A percentile compares a stretch with the other conserved stretches of the same genome.
Evolutionary conservation across 164 flowering plant genomes (phyloP).

Genomic region (Chimonanthus salicifolius): DNA sequence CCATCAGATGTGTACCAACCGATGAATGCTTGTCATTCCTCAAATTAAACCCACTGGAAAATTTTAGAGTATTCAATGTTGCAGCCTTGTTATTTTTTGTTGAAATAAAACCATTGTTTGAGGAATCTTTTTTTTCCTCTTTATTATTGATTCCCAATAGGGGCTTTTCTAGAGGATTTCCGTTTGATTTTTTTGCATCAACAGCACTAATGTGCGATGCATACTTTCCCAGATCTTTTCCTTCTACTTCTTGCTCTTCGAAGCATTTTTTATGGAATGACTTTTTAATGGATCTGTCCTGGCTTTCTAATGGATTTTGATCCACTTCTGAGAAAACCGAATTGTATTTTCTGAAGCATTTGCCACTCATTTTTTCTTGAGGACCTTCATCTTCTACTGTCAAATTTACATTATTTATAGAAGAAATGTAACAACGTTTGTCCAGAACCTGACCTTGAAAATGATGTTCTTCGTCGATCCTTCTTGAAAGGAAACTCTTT

Average conservation of each 20-base stretch:
- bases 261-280: background rate
- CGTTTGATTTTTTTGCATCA: background rate
- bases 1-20: background rate
- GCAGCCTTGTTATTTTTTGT: slow-evolving; percentile 26
- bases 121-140: slow-evolving; percentile 11
- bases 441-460: slow-evolving; percentile 2
- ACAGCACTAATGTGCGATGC: background rate
- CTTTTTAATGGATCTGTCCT: slow-evolving; percentile 1
- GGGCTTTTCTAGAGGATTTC: slow-evolving; percentile 4
- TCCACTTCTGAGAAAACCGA: background rate
- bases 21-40: background rate
- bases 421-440: background rate
- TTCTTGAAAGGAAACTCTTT: background rate
- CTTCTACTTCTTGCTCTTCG: background rate
- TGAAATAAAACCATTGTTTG: slow-evolving; percentile 40
- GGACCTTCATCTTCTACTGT: slow-evolving; percentile 1
- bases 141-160: slow-evolving; percentile 1
- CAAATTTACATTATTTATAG: slow-evolving; percentile 3
- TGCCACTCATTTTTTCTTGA: background rate
- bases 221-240: background rate
- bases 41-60: background rate
- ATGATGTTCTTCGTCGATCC: background rate
- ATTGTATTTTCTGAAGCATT: background rate
- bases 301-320: background rate
- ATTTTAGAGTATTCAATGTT: slow-evolving; percentile 11